Conservation (phyloP, 495 filamentous ascomycete species). For the Penicillium atrosanguineum region DNA sequence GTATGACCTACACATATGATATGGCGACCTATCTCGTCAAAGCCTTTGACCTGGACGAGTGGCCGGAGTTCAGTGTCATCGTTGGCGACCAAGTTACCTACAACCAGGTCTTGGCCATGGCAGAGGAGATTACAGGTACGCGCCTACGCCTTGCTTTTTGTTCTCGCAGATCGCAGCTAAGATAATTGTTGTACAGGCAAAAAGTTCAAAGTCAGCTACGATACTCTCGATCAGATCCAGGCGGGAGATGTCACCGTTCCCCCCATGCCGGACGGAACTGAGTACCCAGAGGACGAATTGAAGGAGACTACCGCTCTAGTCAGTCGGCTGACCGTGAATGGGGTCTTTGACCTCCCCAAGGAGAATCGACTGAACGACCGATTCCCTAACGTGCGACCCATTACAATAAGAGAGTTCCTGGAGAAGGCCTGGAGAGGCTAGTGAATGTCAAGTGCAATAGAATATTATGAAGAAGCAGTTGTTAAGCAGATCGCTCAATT, state of each 20-base stretch:
- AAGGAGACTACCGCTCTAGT: conserved; percentile 31
- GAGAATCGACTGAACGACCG: conserved; percentile 22
- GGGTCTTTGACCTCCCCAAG: conserved; percentile 32
- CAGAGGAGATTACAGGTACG: conserved; percentile 47
- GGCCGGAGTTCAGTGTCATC: conserved; percentile 43
- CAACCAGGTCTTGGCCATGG: conserved; percentile 44
- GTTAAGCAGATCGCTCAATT: background rate
- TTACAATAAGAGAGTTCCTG: conserved; percentile 30
- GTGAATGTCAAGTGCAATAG: background rate
- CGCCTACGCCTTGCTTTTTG: background rate
- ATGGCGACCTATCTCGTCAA: conserved; percentile 50
- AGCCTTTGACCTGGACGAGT: conserved; percentile 41
- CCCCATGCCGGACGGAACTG: conserved; percentile 23
- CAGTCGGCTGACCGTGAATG: conserved; percentile 31
- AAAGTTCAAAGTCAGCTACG: conserved; percentile 50
- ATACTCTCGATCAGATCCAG: conserved; percentile 45
- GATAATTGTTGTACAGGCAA: conserved; percentile 27
- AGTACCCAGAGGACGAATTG: conserved; percentile 26
- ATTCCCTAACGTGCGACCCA: conserved; percentile 28
- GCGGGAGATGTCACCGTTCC: conserved; percentile 48
- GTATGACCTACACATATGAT: conserved; percentile 54
- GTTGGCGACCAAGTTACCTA: conserved; percentile 48
- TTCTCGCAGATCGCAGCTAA: background rate
- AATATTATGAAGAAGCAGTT: background rate
- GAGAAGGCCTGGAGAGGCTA: conserved; percentile 23